Base-by-base conservation (phyloP, 805 yeast genomes). In the Cyberlindnera subsufficiens region DNA sequence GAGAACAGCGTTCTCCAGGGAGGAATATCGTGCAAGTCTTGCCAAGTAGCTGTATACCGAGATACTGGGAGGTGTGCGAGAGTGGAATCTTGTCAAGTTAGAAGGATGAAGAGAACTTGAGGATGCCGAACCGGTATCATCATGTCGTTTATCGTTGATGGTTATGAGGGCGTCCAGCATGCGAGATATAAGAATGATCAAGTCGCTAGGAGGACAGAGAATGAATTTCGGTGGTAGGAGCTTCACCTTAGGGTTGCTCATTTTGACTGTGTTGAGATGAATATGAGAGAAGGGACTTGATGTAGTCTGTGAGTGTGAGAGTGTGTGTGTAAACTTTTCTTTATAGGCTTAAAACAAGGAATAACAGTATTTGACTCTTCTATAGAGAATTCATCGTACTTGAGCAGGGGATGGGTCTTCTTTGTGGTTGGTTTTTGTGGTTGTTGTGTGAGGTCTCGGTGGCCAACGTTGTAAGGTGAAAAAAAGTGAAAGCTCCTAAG, bases 1-100 rank as follows among this genome's bases (percentile, higher is more conserved):
- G 32, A 91, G 67, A 2, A 91, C 85, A 5, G 95, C 85, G 47
- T 85, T 85, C 51, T 89, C 96, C 44, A 93, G 69, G 37, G 87
- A 80, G 45, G 96, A 89, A 63, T 86, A 91, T 53, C 86, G 83
- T 7, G 91, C 75, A 38, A 91, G 68, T 53, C 98, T 73, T 37
- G 80, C 64, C 35, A 90, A 63, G 55, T 91, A 91, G 42, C 85
- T 86, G 50, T 75, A 76, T 14, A 89, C 78, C 6, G 96, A 82
- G 35, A 91, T 91, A 15, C 75, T 76, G 0, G 99, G 98, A 4
- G 97, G 96, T 0, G 91, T 81, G 48, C 97, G 73, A 4, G 97
- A 89, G 61, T 91, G 99, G 61, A 91, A 91, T 50, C 98, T 69
- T 1, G 99, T 91, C 40, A 93, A 71, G 35, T 68, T 63, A 15